Conservation (phyloP, 225 moss, liverwort and hornwort genomes). For the Anthoceros angustus region DNA sequence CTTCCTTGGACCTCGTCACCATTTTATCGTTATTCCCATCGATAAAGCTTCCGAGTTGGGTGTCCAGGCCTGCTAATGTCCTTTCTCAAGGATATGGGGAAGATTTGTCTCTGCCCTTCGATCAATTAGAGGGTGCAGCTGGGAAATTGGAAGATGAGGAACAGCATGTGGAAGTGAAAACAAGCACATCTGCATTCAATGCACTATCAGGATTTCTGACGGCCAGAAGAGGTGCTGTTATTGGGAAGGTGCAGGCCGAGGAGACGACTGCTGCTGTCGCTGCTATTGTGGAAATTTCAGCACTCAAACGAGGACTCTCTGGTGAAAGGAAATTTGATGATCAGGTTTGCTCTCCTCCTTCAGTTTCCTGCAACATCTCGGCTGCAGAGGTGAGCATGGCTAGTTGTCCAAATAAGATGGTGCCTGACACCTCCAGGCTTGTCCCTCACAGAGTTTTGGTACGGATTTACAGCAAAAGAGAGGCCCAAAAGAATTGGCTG, state of each 20-base stretch:
- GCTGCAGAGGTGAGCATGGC: background rate
- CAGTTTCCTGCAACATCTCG: background rate
- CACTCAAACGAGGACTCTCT: conserved; percentile 19
- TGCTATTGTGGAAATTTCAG: conserved; percentile 71
- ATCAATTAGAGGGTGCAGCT: conserved; percentile 10
- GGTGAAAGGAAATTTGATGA: conserved; percentile 26
- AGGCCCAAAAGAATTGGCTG: conserved; percentile 53
- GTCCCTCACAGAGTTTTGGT: too few relatives aligned
- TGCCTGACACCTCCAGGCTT: too few relatives aligned
- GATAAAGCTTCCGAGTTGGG: conserved; percentile 48
- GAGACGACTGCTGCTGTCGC: conserved; percentile 96
- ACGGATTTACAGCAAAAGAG: conserved; percentile 23
- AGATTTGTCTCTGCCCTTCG: background rate
- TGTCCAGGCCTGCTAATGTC: conserved; percentile 7
- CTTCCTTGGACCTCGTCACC: conserved; percentile 78
- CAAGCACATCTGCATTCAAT: conserved; percentile 50
- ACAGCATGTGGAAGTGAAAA: conserved; percentile 6
- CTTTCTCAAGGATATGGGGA: conserved; percentile 5
- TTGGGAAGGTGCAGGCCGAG: conserved; percentile 77
- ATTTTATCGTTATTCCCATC: conserved; percentile 66
- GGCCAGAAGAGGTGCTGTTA: conserved; percentile 53
- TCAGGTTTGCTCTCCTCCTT: conserved; percentile 17
- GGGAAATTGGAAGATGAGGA: conserved; percentile 11
- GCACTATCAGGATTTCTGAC: conserved; percentile 53
- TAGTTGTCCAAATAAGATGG: background rate